Evolutionary conservation across 2,329 filamentous ascomycete genomes (phyloP), one percentile per base, ranked within the genome.

Genomic region (Onygena corvina): DNA sequence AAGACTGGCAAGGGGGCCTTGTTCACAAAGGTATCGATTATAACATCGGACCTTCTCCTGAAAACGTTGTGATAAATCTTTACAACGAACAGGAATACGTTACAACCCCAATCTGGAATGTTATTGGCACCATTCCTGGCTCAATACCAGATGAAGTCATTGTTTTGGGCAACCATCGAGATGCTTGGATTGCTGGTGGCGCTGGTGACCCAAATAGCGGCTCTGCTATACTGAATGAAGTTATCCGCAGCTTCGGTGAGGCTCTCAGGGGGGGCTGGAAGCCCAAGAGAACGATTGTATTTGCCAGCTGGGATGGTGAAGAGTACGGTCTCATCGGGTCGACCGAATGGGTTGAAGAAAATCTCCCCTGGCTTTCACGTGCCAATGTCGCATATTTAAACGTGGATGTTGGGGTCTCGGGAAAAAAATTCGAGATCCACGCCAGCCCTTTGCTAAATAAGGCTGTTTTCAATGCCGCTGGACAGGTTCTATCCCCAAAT

Each of bases 301-400:
- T 95, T 61, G 88, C 84, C 79, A 83, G 78, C 62, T 86, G 83
- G 83, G 83, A 87, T 54, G 83, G 81, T 27, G 83, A 87, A 66
- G 88, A 94, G 65, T 94, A 94, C 56, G 86, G 84, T 0, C 74
- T 94, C 3, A 66, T 94, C 11, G 89, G 89, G 3, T 87, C 82
- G 48, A 94, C 89, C 0, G 89, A 94, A 61, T 94, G 88, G 87
- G 86, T 94, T 0, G 88, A 94, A 61, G 86, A 94, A 56, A 86
- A 86, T 58, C 67, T 93, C 0, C 83, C 85, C 0, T 94, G 87
- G 87, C 75, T 94, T 9, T 74, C 75, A 2, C 73, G 74, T 3
- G 75, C 83, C 34, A 83, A 81, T 50, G 76, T 94, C 12, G 86
- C 86, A 7, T 94, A 94, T 60, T 67, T 94, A 54, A 94, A 94